Evolutionary conservation across 2,329 filamentous ascomycete genomes (phyloP).

Genomic region (Stromatinia cepivora): DNA sequence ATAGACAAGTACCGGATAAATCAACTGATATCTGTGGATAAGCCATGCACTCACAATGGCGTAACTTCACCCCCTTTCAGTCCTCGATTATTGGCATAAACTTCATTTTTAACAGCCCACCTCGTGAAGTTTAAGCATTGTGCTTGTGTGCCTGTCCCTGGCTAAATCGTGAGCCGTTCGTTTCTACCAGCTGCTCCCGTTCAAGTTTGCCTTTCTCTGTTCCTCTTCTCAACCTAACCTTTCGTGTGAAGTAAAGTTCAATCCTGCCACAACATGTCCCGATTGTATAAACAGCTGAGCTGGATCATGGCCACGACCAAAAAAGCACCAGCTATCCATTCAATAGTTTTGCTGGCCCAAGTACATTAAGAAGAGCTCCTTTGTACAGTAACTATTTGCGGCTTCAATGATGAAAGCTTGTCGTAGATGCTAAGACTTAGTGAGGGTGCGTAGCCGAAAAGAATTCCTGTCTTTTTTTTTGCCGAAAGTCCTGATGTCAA

Average conservation of each 20-base stretch:
- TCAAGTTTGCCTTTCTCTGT: not conserved
- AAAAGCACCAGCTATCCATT: not conserved
- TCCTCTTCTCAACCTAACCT: not conserved
- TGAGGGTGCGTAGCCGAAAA: not conserved
- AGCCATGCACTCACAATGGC: too few relatives aligned
- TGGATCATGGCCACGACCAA: not conserved
- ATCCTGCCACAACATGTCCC: not conserved
- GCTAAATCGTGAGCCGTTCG: not conserved
- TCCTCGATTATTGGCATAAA: not conserved
- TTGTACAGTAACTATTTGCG: too few relatives aligned
- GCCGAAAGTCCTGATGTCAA: not conserved
- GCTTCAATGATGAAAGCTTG: too few relatives aligned
- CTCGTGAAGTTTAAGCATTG: not conserved
- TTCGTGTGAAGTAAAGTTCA: not conserved
- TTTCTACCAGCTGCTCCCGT: not conserved
- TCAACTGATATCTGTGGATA: not conserved
- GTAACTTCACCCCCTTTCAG: not conserved
- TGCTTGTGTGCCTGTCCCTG: not conserved
- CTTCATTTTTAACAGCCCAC: not conserved
- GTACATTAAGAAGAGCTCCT: too few relatives aligned
- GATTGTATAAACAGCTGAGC: too few relatives aligned
- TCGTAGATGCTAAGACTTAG: not conserved
- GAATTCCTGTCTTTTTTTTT: not conserved
- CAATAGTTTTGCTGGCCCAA: too few relatives aligned
- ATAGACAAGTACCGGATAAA: not conserved